These are phyloP conservation scores for slime mould (Dictyostelium discoideum) DNA, from an alignment of 78 protist genomes.

Conservation along the genomic window DNA sequence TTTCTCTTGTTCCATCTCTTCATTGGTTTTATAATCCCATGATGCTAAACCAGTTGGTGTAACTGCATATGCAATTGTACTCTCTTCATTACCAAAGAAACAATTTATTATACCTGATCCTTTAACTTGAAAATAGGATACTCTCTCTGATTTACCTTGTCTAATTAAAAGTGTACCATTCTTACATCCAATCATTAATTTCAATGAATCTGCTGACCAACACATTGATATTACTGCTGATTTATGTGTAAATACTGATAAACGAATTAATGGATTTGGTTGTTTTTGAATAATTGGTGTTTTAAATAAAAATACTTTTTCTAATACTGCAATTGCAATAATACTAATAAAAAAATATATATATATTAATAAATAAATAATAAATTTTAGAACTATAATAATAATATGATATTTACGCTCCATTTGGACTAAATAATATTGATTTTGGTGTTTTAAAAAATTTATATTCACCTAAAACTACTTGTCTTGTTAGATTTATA, in stretches of 20 bases:
- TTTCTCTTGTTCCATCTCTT: background rate
- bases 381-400: background rate
- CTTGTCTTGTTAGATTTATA: conserved; percentile 50
- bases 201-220: conserved; percentile 54
- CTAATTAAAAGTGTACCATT: conserved; percentile 39
- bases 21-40: conserved; percentile 29
- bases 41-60: conserved; percentile 12
- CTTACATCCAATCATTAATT: conserved; percentile 32
- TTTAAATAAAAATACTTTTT: conserved; percentile 38
- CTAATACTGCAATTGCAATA: conserved; percentile 36
- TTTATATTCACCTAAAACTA: conserved; percentile 24
- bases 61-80: background rate
- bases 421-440: conserved; percentile 53
- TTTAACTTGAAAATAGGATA: conserved; percentile 26
- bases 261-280: conserved; percentile 30
- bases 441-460: conserved; percentile 8
- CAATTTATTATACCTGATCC: background rate
- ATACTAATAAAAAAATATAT: background rate
- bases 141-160: conserved; percentile 18
- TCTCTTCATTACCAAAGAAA: conserved; percentile 40
- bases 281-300: conserved; percentile 44
- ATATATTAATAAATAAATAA: background rate
- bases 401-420: conserved; percentile 4
- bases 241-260: conserved; percentile 32
- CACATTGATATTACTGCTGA: background rate